Base-by-base conservation (phyloP, 2,329 filamentous ascomycete species). In the Botrytis paeoniae region DNA sequence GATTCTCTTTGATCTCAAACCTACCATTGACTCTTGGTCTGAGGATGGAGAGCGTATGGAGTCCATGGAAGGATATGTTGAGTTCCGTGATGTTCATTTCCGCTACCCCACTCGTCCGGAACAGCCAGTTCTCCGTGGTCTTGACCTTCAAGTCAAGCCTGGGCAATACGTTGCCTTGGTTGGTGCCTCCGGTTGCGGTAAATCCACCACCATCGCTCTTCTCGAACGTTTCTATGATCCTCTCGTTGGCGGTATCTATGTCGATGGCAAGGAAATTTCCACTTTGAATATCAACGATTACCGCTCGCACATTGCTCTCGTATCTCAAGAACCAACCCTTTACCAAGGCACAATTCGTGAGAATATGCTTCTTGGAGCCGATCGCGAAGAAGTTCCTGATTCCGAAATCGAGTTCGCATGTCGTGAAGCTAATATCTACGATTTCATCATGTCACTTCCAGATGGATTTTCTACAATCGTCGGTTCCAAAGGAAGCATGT, bases 181-280 rank as follows among this genome's bases (percentile, higher is more conserved):
- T 14, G 96, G 96, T n/a, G 92, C 95, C 0, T 96, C 92, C 63
- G 95, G 96, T 4, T 97, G 95, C 80, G 96, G 96, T 73, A 98
- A 99, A 85, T 94, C 91, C 68, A 98, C 96, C 0, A 97, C 95
- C 0, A 97, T 98, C 80, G 92, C 93, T 5, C 86, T 98, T 6
- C 85, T 98, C 45, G 95, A 98, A 81, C 92, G 96, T 48, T 98
- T 98, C 84, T 98, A 98, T 80, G 94, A 98, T 78, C 93, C 95
- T 0, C 86, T 96, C 0, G 87, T 89, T 0, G 96, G 96, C 20
- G 90, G 90, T 22, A 86, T 99, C 48, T 93, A 89, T 73, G 86
- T 98, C 29, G 95, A 98, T 79, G 93, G 91, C 72, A 89, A 91
- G 75, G 93, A 97, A 75, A 93, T 98, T 78, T 91, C 89, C 74